Evolutionary conservation across 768 basidiomycete genomes (phyloP).

Genomic region (Phylloporus sp.): DNA sequence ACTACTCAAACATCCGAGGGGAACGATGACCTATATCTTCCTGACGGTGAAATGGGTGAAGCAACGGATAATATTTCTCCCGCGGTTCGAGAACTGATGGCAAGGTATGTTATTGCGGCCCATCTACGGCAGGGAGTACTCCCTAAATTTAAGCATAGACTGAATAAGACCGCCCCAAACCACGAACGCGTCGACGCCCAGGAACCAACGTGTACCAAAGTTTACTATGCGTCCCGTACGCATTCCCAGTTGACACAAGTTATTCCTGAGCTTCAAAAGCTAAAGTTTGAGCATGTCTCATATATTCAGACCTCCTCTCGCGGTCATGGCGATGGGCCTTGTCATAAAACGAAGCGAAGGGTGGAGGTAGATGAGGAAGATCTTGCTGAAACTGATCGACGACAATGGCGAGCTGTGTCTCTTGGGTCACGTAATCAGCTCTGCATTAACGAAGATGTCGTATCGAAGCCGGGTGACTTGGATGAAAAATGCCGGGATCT

Average conservation of each 20-base stretch:
- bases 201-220: slow-evolving; percentile 69
- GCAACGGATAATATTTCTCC: slow-evolving; percentile 64
- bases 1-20: slow-evolving; percentile 29
- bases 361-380: slow-evolving; percentile 21
- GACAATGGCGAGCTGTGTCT: slow-evolving; percentile 62
- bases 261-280: slow-evolving; percentile 74
- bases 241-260: slow-evolving; percentile 95
- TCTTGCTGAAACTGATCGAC: slow-evolving; percentile 23
- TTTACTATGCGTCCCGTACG: slow-evolving; percentile 93
- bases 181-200: slow-evolving; percentile 19
- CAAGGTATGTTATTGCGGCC: slow-evolving; percentile 47
- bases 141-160: slow-evolving; percentile 11
- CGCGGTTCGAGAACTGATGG: slow-evolving; percentile 75
- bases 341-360: slow-evolving; percentile 15
- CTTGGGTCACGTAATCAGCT: slow-evolving; percentile 88
- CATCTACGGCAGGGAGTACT: background rate
- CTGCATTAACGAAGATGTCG: slow-evolving; percentile 84
- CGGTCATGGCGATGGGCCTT: background rate
- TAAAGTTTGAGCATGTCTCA: slow-evolving; percentile 46
- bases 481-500: slow-evolving; percentile 89
- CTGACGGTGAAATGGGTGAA: slow-evolving; percentile 42
- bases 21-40: slow-evolving; percentile 71
- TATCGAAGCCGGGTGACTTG: slow-evolving; percentile 58
- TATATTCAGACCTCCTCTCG: slow-evolving; percentile 14
- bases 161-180: slow-evolving; percentile 7